These are phyloP conservation scores for Centella asiatica DNA, from an alignment of 129 eudicot genomes.

Conservation along the genomic window DNA sequence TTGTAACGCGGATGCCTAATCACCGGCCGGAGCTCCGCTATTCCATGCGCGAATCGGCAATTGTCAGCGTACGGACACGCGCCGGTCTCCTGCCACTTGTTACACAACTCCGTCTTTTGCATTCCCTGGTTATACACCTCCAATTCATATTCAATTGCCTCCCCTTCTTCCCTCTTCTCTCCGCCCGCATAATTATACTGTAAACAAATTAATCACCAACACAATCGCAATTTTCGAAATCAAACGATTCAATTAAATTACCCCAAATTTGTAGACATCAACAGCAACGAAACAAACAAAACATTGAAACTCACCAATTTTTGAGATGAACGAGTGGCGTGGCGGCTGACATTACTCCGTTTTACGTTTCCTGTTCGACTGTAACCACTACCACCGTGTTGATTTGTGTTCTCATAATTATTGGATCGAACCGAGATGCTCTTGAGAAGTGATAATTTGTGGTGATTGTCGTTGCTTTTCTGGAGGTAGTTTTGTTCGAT, in stretches of 20 bases:
- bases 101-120: conserved; percentile 83
- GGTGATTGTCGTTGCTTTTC: conserved; percentile 22
- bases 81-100: conserved; percentile 92
- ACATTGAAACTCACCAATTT: background rate
- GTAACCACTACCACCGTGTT: background rate
- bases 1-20: conserved; percentile 95
- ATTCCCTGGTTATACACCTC: conserved; percentile 88
- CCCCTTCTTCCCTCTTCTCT: conserved; percentile 35
- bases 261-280: too few species aligned
- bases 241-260: too few species aligned
- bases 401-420: conserved; percentile 37
- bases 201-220: conserved; percentile 5
- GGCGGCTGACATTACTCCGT: conserved; percentile 14
- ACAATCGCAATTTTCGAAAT: background rate
- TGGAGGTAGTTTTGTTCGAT: conserved; percentile 37
- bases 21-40: conserved; percentile 77
- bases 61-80: conserved; percentile 70
- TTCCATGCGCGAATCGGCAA: conserved; percentile 85
- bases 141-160: conserved; percentile 50
- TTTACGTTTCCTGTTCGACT: background rate
- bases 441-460: conserved; percentile 42
- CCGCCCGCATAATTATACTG: conserved; percentile 51
- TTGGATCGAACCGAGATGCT: conserved; percentile 67
- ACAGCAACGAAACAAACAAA: too few species aligned
- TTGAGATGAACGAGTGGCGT: too few species aligned